Evolutionary conservation across 805 yeast species (phyloP).

Genomic region (Yarrowia deformans): DNA sequence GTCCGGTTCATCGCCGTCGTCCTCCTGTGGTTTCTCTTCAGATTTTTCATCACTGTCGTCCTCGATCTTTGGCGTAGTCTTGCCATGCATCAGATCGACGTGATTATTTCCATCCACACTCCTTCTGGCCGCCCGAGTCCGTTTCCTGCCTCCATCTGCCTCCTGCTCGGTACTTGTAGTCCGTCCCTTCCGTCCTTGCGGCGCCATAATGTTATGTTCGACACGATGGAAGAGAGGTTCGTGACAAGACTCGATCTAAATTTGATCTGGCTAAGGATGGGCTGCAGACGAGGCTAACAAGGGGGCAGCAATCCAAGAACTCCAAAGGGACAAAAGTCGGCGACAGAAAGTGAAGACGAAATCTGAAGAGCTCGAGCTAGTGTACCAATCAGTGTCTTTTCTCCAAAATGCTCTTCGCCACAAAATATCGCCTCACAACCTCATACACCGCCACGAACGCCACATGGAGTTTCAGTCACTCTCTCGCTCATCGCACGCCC

Average conservation of each 20-base stretch:
- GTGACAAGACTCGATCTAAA: not conserved
- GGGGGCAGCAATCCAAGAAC: not conserved
- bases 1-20: not conserved
- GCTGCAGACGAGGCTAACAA: not conserved
- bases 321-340: no score
- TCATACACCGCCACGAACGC: constrained; percentile 6
- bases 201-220: constrained; percentile 13
- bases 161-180: not conserved
- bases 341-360: not conserved
- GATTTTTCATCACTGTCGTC: not conserved
- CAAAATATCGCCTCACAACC: not conserved
- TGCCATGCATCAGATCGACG: not conserved
- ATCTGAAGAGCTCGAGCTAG: no score
- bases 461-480: not conserved
- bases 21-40: not conserved
- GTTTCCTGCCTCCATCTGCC: not conserved
- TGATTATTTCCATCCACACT: not conserved
- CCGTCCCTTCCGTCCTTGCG: constrained; percentile 29
- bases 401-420: not conserved
- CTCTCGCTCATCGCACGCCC: constrained; percentile 15
- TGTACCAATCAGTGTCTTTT: not conserved
- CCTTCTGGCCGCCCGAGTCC: not conserved
- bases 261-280: not conserved
- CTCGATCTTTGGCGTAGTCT: constrained; percentile 4
- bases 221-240: not conserved